Evolutionary conservation across 2,329 filamentous ascomycete species (phyloP).

Genomic region (Xylaria hypoxylon): DNA sequence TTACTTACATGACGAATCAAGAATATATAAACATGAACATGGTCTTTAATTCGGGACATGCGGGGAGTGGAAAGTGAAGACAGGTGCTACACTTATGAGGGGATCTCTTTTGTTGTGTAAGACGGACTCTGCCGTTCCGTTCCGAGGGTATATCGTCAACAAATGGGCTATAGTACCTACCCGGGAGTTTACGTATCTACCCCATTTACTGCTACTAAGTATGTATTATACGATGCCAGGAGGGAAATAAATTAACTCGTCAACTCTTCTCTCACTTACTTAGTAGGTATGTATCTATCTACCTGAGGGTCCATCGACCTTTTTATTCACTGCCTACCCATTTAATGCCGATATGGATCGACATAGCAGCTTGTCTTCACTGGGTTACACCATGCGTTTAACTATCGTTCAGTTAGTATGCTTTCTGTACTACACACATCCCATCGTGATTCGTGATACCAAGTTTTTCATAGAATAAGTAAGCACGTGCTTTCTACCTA

Average conservation of each 20-base stretch:
- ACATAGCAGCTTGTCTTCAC: neutral
- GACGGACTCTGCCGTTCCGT: slow-evolving; percentile 1
- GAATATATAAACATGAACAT: neutral
- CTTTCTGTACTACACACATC: neutral
- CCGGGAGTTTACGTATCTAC: neutral
- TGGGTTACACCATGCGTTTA: neutral
- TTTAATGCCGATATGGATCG: too few species aligned
- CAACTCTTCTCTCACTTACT: neutral
- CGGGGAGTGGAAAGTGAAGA: too few species aligned
- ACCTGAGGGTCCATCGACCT: neutral
- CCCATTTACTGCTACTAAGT: neutral
- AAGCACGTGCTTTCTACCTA: neutral
- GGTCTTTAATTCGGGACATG: neutral
- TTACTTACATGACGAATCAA: neutral
- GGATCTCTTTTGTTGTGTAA: neutral
- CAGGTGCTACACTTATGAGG: neutral
- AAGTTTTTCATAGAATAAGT: neutral
- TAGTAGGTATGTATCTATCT: neutral
- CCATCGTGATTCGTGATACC: neutral
- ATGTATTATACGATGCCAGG: neutral
- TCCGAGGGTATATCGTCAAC: neutral
- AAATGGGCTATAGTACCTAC: neutral
- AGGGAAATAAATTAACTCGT: neutral
- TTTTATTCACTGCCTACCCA: neutral
- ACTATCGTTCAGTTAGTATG: neutral